phyloP scores from a whole-genome alignment of 2,329 filamentous ascomycete genomes.

The Colletotrichum camelliae region DNA sequence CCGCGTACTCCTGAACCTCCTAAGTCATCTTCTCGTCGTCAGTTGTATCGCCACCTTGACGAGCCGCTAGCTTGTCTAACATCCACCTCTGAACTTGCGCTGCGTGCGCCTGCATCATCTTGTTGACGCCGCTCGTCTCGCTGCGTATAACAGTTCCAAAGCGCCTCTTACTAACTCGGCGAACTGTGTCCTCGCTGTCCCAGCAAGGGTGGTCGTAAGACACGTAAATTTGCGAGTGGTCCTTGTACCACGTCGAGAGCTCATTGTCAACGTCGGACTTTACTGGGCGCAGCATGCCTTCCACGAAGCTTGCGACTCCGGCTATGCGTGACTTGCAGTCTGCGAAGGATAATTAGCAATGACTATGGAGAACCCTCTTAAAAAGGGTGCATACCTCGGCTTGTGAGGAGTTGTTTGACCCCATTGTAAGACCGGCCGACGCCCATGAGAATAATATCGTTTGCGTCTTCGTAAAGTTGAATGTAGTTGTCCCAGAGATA shows the following conservation, averaged over 20 bases:
- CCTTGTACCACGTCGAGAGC: slow-evolving; percentile 82
- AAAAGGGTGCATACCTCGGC: slow-evolving; percentile 63
- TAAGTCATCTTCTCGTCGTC: slow-evolving; percentile 50
- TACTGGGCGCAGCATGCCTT: slow-evolving; percentile 77
- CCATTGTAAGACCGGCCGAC: slow-evolving; percentile 89
- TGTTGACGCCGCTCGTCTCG: slow-evolving; percentile 50
- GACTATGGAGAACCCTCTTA: neutral
- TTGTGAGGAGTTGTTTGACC: slow-evolving; percentile 80
- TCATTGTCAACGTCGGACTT: slow-evolving; percentile 78
- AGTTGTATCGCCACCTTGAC: slow-evolving; percentile 48
- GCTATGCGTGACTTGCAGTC: slow-evolving; percentile 72
- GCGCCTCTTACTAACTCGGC: slow-evolving; percentile 64
- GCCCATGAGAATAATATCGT: slow-evolving; percentile 84
- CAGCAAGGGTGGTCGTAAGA: slow-evolving; percentile 78
- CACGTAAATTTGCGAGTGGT: slow-evolving; percentile 81
- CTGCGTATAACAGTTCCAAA: slow-evolving; percentile 65
- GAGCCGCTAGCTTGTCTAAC: slow-evolving; percentile 38
- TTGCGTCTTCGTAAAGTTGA: slow-evolving; percentile 73
- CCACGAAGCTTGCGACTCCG: slow-evolving; percentile 82
- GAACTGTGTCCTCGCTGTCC: slow-evolving; percentile 64
- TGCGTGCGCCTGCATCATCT: slow-evolving; percentile 63
- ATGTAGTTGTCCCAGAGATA: slow-evolving; percentile 99
- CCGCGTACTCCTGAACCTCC: neutral
- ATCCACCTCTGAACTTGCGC: slow-evolving; percentile 60
- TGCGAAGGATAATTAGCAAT: slow-evolving; percentile 25